phyloP scores from a whole-genome alignment of 768 basidiomycete genomes.

The Asterophora lycoperdoides region DNA sequence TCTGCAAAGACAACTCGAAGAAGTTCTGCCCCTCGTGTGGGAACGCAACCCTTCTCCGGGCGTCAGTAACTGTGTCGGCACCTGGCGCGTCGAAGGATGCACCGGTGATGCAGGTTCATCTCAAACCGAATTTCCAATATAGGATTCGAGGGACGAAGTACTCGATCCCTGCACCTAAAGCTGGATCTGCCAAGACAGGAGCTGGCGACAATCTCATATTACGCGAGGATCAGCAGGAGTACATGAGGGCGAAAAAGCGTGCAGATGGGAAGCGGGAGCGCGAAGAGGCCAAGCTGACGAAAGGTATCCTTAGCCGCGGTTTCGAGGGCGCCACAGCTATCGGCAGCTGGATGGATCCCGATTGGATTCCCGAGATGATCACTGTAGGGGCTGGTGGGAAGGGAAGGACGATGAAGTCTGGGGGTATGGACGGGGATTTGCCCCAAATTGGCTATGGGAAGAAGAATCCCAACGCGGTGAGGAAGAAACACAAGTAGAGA shows the following conservation, averaged over 20 bases:
- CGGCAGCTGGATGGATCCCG: constrained; percentile 92
- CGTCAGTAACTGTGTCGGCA: constrained; percentile 81
- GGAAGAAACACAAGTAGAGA: constrained; percentile 53
- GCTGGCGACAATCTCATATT: constrained; percentile 80
- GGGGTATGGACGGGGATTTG: constrained; percentile 61
- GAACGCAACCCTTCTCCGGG: constrained; percentile 83
- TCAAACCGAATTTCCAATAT: constrained; percentile 96
- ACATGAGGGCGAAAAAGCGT: constrained; percentile 74
- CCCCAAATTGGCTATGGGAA: constrained; percentile 84
- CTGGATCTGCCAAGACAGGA: constrained; percentile 82
- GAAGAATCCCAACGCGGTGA: constrained; percentile 82
- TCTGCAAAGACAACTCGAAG: constrained; percentile 92
- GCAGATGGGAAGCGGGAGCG: constrained; percentile 70
- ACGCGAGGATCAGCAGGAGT: constrained; percentile 90
- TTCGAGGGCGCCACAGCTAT: constrained; percentile 46
- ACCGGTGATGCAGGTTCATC: constrained; percentile 80
- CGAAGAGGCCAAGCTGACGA: constrained; percentile 74
- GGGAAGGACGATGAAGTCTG: constrained; percentile 49
- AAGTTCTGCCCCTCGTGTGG: constrained; percentile 99
- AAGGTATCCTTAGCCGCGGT: constrained; percentile 49
- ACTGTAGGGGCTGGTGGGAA: constrained; percentile 65
- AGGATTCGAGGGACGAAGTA: constrained; percentile 87
- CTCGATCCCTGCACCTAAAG: constrained; percentile 86
- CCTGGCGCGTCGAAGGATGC: constrained; percentile 56
- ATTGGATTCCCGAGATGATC: constrained; percentile 86